Base-by-base conservation (phyloP, 768 basidiomycete species). In the Trametes coccinea region DNA sequence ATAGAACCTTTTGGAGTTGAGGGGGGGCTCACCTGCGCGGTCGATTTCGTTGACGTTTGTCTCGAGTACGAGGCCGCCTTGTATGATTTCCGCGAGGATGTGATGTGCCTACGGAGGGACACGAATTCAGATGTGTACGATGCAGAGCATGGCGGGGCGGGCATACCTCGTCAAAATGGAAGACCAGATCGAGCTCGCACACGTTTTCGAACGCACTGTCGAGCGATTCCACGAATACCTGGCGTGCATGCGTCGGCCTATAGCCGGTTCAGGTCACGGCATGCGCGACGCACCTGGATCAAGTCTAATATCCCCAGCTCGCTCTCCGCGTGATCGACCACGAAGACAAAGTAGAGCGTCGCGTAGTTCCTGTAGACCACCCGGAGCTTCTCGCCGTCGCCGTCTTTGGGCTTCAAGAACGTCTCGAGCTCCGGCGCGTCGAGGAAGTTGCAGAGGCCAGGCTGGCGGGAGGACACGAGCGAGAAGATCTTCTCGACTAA, bases 201-300 rank as follows among this genome's bases (percentile, higher is more conserved):
- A 99, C 97, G 70, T 98, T 98, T 79, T 97, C 94, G 71, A 98
- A 99, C 14, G 93, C 88, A 40, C 94, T 82, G 75, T 99, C 97
- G 39, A 99, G 81, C 3, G 93, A 89, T 78, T 99, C 97, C 60
- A 99, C 97, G 70, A 99, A 94, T 16, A 99, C 97, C 95, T 95
- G 30, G 64, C 9, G 5, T 14, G 60, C 4, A 61, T 48, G 34
- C 14, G 48, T 37, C 22, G 34, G 30, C 9, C 40, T 27, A 14
- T 10, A 16, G 22, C 22, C 14, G 6, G 66, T 57, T 53, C 31
- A 16, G 47, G n/a, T 16, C 8, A 43, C 13, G 49, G 27, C 37
- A 46, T 6, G 34, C 29, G 27, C n/a, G 49, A 60, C 86, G 60
- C 69, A 95, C 95, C 82, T 99, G 97, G 52, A 99, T 98, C 62